Conservation (phyloP, 169 alveolate species). For the Plasmodium relictum region DNA sequence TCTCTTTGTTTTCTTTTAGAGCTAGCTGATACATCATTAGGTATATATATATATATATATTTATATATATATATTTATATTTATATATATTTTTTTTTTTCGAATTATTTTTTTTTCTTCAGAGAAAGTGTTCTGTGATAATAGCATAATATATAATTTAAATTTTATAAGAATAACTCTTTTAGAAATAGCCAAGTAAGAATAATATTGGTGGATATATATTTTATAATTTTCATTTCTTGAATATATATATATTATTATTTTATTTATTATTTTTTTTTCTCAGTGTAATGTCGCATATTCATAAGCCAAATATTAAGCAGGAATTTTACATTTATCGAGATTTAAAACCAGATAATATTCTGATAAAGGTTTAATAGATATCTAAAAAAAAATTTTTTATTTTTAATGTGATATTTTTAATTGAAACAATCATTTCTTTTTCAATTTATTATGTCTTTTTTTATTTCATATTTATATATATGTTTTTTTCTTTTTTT, state of each 20-base stretch:
- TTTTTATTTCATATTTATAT: background rate
- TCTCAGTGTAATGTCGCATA: conserved; percentile 48
- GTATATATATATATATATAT: background rate
- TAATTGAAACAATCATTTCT: background rate
- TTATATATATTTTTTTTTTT: background rate
- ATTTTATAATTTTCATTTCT: background rate
- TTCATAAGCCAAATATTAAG: conserved; percentile 35
- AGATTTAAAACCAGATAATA: conserved; percentile 65
- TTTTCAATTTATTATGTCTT: background rate
- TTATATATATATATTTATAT: background rate
- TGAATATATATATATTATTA: conserved; percentile 4
- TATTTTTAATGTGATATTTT: background rate
- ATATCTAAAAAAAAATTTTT: background rate
- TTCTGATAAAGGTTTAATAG: conserved; percentile 33
- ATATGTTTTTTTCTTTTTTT: background rate
- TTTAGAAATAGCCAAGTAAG: conserved; percentile 70
- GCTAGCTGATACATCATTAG: conserved; percentile 65
- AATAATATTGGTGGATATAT: background rate
- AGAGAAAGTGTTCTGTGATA: conserved; percentile 55
- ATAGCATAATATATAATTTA: conserved; percentile 20
- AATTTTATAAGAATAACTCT: conserved; percentile 56
- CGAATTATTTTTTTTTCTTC: background rate
- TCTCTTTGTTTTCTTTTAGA: conserved; percentile 55
- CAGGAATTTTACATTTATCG: conserved; percentile 61
- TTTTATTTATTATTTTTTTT: background rate